These are phyloP conservation scores for Aquilaria agallochum DNA, from an alignment of 441 rosid genomes.

Conservation along the genomic window DNA sequence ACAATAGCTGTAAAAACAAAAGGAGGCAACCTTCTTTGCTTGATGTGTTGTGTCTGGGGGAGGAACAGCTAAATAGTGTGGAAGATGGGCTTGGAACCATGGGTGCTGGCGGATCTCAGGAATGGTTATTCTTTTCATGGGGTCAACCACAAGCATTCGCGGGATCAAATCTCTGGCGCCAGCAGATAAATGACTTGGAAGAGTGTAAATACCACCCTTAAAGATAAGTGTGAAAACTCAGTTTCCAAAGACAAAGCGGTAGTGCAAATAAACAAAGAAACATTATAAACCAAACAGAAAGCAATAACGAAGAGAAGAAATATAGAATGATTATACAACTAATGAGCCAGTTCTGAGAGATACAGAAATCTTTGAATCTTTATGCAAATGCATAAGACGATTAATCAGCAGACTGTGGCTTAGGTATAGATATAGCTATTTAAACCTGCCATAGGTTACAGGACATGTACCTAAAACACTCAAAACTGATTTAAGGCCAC, in stretches of 20 bases:
- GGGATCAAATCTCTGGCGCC: slow-evolving; percentile 96
- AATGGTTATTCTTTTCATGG: slow-evolving; percentile 87
- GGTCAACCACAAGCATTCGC: slow-evolving; percentile 95
- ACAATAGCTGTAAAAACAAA: neutral
- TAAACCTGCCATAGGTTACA: too few relatives aligned
- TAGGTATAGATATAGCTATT: too few relatives aligned
- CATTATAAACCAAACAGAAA: neutral
- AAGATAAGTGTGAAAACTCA: slow-evolving; percentile 10
- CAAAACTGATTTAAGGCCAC: too few relatives aligned
- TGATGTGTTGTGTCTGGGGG: slow-evolving; percentile 98
- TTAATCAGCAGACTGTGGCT: too few relatives aligned
- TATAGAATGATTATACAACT: neutral
- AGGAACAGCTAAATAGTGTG: slow-evolving; percentile 94
- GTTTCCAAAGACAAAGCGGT: slow-evolving; percentile 1
- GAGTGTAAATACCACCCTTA: slow-evolving; percentile 95
- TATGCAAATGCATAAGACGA: too few relatives aligned
- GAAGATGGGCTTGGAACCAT: slow-evolving; percentile 95
- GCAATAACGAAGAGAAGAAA: neutral
- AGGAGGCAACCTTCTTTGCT: slow-evolving; percentile 71
- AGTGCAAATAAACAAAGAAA: neutral
- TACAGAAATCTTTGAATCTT: too few relatives aligned
- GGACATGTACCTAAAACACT: too few relatives aligned
- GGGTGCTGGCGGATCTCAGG: slow-evolving; percentile 96
- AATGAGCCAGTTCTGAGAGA: neutral
- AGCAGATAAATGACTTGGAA: slow-evolving; percentile 91